Evolutionary conservation across 2,329 filamentous ascomycete species (phyloP), one percentile per base, ranked within the genome.

Genomic region (Emmonsiellopsis sp.): DNA sequence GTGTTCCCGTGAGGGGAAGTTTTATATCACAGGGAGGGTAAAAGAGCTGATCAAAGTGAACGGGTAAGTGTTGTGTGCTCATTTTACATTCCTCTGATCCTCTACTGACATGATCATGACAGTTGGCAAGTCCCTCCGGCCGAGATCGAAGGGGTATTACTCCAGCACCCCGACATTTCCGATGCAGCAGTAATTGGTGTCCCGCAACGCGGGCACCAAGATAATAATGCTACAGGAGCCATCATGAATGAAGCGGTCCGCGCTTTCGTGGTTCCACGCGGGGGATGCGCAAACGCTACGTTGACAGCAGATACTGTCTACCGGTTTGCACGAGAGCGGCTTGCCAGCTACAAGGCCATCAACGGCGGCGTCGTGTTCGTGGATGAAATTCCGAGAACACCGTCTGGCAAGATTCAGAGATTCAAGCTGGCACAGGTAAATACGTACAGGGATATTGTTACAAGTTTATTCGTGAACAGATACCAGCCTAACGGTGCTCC

Each of bases 11-110:
- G 75, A 70, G 5, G 65, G 69, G 10, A 69, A 78, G 56, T 80
- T 74, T 69, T 81, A 81, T 58, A 77, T 81, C 36, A 71, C 80
- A 3, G 76, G 79, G 54, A 66, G 72, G 5, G 70, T 68, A 43
- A 74, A 76, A 63, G 77, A 78, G 60, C 62, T 79, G 46, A 79
- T 79, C 65, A 79, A 79, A 57, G 75, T 78, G 11, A 73, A 76
- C 3, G 77, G 72, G 2, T 76, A 77, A 59, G 66, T 62, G n/a
- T 51, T 54, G 37, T 11, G 40, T 52, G 21, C 1, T 27, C 21
- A 27, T 32, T 21, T 42, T 34, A 13, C 37, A 42, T 36, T 45
- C 11, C 31, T 27, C 40, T 40, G 40, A 32, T 36, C 32, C 14
- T 33, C 13, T 50, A 34, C 40, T 39, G 36, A 49, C 55, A 34